These are phyloP conservation scores for Ophiocordyceps camponoti-floridani DNA, from an alignment of 2,329 filamentous ascomycete genomes.

Conservation along the genomic window DNA sequence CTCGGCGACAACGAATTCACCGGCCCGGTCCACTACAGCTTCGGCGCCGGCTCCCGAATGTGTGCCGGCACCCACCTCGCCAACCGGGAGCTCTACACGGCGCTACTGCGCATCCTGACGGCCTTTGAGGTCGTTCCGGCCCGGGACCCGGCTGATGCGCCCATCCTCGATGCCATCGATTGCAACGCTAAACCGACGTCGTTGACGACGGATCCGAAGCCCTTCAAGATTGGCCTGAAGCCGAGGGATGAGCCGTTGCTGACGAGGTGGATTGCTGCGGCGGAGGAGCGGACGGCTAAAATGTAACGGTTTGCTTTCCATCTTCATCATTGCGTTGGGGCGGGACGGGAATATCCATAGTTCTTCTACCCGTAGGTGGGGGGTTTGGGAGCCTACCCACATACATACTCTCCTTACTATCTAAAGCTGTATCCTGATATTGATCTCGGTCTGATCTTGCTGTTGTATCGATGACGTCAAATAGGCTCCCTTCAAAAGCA, in stretches of 20 bases:
- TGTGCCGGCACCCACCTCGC: slow-evolving; percentile 45
- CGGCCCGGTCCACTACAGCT: slow-evolving; percentile 43
- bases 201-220: slow-evolving; percentile 42
- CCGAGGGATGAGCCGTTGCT: slow-evolving; percentile 26
- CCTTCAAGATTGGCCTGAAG: slow-evolving; percentile 39
- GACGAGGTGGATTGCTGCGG: slow-evolving; percentile 32
- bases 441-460: background rate
- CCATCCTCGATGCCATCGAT: slow-evolving; percentile 36
- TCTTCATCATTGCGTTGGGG: background rate
- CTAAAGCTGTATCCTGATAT: no score
- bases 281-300: slow-evolving; percentile 31
- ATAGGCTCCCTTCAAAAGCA: background rate
- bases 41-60: slow-evolving; percentile 45
- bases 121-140: slow-evolving; percentile 36
- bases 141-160: slow-evolving; percentile 24
- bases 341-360: background rate
- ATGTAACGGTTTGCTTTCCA: slow-evolving; percentile 1
- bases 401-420: no score
- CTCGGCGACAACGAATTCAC: slow-evolving; percentile 30
- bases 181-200: slow-evolving; percentile 38
- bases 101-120: slow-evolving; percentile 38
- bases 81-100: slow-evolving; percentile 44
- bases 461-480: background rate
- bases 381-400: no score
- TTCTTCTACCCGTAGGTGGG: no score